Conservation (phyloP, 495 filamentous ascomycete species). For the Darksidea phi region DNA sequence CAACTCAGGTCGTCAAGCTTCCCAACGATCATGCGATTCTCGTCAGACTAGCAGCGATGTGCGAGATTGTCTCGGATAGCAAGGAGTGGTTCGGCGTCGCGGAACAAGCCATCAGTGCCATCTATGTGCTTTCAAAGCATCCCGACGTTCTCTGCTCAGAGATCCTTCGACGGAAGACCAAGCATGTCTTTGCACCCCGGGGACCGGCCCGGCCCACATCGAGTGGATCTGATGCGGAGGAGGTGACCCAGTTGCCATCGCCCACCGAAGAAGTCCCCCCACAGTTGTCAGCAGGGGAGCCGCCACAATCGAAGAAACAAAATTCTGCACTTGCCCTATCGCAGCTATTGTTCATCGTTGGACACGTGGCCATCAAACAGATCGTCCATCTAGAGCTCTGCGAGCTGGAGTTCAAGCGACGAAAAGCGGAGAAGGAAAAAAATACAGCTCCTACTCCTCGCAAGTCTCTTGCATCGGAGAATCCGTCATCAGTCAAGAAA, state of each 20-base stretch:
- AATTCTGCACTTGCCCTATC: constrained; percentile 68
- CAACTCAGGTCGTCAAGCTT: constrained; percentile 69
- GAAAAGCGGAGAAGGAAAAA: constrained; percentile 94
- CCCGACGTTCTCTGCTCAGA: constrained; percentile 93
- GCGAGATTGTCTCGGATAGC: constrained; percentile 78
- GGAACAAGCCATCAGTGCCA: constrained; percentile 93
- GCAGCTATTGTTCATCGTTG: constrained; percentile 91
- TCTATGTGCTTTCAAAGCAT: constrained; percentile 92
- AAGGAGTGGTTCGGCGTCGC: constrained; percentile 97
- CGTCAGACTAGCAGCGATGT: constrained; percentile 73
- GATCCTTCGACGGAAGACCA: constrained; percentile 83
- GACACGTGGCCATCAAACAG: constrained; percentile 96
- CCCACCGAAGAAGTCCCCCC: not conserved
- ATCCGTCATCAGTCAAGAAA: constrained; percentile 50
- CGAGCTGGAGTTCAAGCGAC: constrained; percentile 94
- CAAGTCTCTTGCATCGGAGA: constrained; percentile 24
- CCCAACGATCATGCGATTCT: constrained; percentile 90
- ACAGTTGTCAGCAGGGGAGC: constrained; percentile 39
- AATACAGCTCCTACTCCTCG: constrained; percentile 42
- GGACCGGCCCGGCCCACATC: constrained; percentile 42
- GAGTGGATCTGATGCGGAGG: constrained; percentile 44
- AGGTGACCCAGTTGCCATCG: constrained; percentile 42
- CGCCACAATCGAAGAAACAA: constrained; percentile 26
- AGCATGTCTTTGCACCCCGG: constrained; percentile 63
- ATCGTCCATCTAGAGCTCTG: constrained; percentile 99